phyloP scores from a whole-genome alignment of 331 rosid species.

The Acacia pycnantha region DNA sequence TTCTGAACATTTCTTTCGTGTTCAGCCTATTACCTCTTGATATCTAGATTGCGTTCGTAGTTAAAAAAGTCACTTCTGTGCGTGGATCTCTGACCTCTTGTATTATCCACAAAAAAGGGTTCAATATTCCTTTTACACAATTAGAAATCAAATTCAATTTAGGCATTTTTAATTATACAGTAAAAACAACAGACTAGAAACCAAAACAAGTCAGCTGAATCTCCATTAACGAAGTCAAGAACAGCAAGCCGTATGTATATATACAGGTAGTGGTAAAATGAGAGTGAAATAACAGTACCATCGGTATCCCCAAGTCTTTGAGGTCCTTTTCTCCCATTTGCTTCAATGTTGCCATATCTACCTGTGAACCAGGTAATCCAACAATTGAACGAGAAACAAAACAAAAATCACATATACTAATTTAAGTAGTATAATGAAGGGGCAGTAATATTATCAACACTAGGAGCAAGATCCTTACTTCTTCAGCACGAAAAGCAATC shows the following conservation, averaged over 20 bases:
- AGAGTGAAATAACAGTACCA: constrained; percentile 40
- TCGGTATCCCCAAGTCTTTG: constrained; percentile 71
- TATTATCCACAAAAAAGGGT: not conserved
- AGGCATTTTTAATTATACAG: not conserved
- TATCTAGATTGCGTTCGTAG: not conserved
- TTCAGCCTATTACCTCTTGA: not conserved
- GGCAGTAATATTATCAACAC: not conserved
- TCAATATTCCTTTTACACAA: not conserved
- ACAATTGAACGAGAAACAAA: not conserved
- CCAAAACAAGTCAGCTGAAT: not conserved
- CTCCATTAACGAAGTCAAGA: not conserved
- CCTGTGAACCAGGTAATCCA: constrained; percentile 33
- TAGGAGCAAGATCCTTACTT: constrained; percentile 40
- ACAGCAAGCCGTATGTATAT: not conserved
- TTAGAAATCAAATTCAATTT: not conserved
- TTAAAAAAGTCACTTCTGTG: not conserved
- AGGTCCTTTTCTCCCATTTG: constrained; percentile 73
- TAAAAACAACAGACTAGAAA: not conserved
- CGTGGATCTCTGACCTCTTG: not conserved
- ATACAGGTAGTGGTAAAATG: not conserved
- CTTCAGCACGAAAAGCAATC: constrained; percentile 64
- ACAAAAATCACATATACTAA: not conserved
- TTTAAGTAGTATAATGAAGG: not conserved
- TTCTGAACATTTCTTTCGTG: constrained; percentile 29
- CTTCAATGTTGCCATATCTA: constrained; percentile 66